phyloP scores from a whole-genome alignment of 768 basidiomycete genomes.

The Kwoniella dejecticola region DNA sequence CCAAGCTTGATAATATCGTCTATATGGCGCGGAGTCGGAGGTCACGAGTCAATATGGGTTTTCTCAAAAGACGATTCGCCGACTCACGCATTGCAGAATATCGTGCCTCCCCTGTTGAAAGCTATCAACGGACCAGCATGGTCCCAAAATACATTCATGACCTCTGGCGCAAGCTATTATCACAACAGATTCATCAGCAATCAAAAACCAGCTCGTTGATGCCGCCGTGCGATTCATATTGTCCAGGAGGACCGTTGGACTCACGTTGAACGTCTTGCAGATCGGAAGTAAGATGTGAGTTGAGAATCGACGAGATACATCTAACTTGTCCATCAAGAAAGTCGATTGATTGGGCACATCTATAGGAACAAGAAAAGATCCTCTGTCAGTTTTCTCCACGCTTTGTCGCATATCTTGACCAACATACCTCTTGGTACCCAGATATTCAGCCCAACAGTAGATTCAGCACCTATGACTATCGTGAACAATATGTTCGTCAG shows the following conservation, averaged over 20 bases:
- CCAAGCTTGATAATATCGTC: conserved; percentile 82
- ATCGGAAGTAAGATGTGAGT: conserved; percentile 66
- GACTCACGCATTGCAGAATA: conserved; percentile 71
- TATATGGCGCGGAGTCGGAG: conserved; percentile 12
- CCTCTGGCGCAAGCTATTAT: conserved; percentile 64
- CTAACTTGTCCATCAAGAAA: conserved; percentile 46
- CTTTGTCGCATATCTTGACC: too few species aligned
- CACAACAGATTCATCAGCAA: not conserved
- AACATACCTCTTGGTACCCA: conserved; percentile 23
- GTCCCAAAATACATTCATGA: conserved; percentile 87
- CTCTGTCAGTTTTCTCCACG: not conserved
- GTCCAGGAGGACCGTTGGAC: too few species aligned
- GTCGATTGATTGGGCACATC: conserved; percentile 63
- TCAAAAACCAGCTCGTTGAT: not conserved
- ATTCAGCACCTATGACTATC: conserved; percentile 5
- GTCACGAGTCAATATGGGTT: not conserved
- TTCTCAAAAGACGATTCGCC: not conserved
- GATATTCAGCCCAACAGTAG: conserved; percentile 15
- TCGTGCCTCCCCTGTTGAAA: conserved; percentile 84
- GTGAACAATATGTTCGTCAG: too few species aligned
- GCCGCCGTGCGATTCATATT: too few species aligned
- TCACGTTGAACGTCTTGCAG: conserved; percentile 65
- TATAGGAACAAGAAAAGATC: conserved; percentile 47
- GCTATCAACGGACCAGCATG: conserved; percentile 77
- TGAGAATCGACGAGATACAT: conserved; percentile 69